Evolutionary conservation across 805 yeast species (phyloP).

Genomic region (Saccharomycopsis sp.): DNA sequence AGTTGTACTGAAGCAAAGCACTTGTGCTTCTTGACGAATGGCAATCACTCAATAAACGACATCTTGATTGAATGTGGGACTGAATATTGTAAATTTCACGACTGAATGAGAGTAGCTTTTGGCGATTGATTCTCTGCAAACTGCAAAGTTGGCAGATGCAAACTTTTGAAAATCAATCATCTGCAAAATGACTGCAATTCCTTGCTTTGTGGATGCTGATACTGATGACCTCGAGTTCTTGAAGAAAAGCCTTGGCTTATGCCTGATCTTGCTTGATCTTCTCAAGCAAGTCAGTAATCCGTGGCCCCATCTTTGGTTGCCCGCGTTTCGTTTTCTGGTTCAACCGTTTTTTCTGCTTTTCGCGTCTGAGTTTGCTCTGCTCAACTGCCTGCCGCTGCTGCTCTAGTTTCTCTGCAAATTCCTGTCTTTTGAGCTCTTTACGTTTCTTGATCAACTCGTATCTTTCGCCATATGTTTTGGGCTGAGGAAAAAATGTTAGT

Average conservation of each 20-base stretch:
- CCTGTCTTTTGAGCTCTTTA: constrained; percentile 33
- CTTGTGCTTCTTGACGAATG: too few relatives aligned
- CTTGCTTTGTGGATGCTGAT: not conserved
- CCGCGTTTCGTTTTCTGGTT: constrained; percentile 61
- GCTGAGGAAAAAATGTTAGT: constrained; percentile 17
- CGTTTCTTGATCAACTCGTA: constrained; percentile 42
- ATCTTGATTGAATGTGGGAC: too few relatives aligned
- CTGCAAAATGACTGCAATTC: too few relatives aligned
- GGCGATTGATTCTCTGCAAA: too few relatives aligned
- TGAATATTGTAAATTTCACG: too few relatives aligned
- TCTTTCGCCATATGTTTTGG: constrained; percentile 28
- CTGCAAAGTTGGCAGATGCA: too few relatives aligned
- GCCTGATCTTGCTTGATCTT: constrained; percentile 52
- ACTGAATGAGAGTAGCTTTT: too few relatives aligned
- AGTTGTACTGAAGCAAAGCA: too few relatives aligned
- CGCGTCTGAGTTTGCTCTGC: constrained; percentile 37
- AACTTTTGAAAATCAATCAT: too few relatives aligned
- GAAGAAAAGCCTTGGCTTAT: too few relatives aligned
- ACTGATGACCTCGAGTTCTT: too few relatives aligned
- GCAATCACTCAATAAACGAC: too few relatives aligned
- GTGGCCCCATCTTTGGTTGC: constrained; percentile 88
- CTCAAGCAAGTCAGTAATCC: constrained; percentile 70
- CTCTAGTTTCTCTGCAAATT: constrained; percentile 36
- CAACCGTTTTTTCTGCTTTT: constrained; percentile 38
- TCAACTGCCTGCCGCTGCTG: constrained; percentile 29